These are phyloP conservation scores for Neurospora terricola DNA, from an alignment of 495 filamentous ascomycete genomes.

Conservation along the genomic window DNA sequence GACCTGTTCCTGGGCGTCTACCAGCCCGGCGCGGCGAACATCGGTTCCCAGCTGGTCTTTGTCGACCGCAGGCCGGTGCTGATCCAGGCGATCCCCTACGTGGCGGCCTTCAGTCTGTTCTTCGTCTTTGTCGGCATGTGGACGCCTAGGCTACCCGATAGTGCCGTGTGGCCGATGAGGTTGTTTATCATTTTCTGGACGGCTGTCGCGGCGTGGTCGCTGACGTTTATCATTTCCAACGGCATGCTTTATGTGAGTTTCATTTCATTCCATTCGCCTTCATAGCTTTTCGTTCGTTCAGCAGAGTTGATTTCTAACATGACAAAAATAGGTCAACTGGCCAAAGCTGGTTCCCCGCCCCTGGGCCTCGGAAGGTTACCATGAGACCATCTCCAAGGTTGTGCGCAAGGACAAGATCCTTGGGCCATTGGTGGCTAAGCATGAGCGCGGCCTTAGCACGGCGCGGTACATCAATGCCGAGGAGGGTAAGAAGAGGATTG, in stretches of 20 bases:
- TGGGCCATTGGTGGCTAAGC: slow-evolving; percentile 58
- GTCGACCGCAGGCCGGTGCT: slow-evolving; percentile 77
- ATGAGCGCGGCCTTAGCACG: slow-evolving; percentile 70
- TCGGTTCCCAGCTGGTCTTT: slow-evolving; percentile 60
- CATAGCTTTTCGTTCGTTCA: not conserved
- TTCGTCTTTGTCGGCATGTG: slow-evolving; percentile 72
- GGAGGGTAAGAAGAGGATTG: slow-evolving; percentile 94
- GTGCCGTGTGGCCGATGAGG: slow-evolving; percentile 65
- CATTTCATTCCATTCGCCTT: not conserved
- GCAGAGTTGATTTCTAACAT: slow-evolving; percentile 3
- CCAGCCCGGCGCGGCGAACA: slow-evolving; percentile 53
- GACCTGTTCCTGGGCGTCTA: slow-evolving; percentile 87
- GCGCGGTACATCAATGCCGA: slow-evolving; percentile 72
- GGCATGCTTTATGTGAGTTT: slow-evolving; percentile 86
- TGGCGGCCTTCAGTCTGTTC: slow-evolving; percentile 80
- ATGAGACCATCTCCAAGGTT: slow-evolving; percentile 64
- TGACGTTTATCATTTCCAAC: slow-evolving; percentile 64
- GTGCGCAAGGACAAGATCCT: slow-evolving; percentile 67
- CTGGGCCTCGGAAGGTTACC: slow-evolving; percentile 77
- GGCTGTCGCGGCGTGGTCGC: slow-evolving; percentile 54
- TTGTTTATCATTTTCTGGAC: slow-evolving; percentile 71
- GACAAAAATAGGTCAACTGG: slow-evolving; percentile 76
- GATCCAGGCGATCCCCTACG: slow-evolving; percentile 83
- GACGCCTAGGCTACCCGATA: slow-evolving; percentile 54
- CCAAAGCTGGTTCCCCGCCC: slow-evolving; percentile 83